Evolutionary conservation across 2,329 filamentous ascomycete genomes (phyloP), one percentile per base, ranked within the genome.

Genomic region (Neurospora crassa): DNA sequence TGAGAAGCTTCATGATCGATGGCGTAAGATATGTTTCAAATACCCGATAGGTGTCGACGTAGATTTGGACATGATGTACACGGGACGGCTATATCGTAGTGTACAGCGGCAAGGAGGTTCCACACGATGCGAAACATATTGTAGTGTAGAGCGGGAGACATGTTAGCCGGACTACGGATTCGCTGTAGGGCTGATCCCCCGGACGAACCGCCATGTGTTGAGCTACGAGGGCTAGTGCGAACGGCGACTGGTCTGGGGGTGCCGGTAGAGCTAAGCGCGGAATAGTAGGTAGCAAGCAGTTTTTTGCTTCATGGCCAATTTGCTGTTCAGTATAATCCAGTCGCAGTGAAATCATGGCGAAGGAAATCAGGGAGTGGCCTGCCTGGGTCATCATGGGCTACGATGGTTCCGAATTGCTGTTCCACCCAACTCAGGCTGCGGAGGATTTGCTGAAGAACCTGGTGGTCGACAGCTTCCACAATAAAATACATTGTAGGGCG

Each of bases 1-100:
- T 67, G 16, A 69, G 70, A 3, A 59, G 41, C n/a, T 71, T 68
- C 14, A 71, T 53, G 29, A 71, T 63, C 34, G 70, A 45, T 40
- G 70, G 70, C 8, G 67, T 29, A 34, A 71, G n/a, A 41, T 69
- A 71, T 16, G 70, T 71, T 42, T 69, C 70, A n/a, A 53, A 67
- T 20, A 69, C 42, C 2, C 40, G 14, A 59, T 71, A 69, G 11
- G 10, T 34, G 8, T 24, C 29, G 16, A 69, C 16, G 24, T 67
- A 41, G 53, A 67, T 16, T 68, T 40, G 29, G 45, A n/a, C 47
- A 69, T 53, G 53, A 69, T 47, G 40, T 53, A 67, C 16, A 67
- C 68, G 40, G 45, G 45, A 12, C 67, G 47, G 2, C 68, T 43
- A 45, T 68, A 47, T 29, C 67, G 43, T 29, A 29, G 29, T 29